Evolutionary conservation across 2,329 filamentous ascomycete species (phyloP).

Genomic region (Myriosclerotinia duriaeana): DNA sequence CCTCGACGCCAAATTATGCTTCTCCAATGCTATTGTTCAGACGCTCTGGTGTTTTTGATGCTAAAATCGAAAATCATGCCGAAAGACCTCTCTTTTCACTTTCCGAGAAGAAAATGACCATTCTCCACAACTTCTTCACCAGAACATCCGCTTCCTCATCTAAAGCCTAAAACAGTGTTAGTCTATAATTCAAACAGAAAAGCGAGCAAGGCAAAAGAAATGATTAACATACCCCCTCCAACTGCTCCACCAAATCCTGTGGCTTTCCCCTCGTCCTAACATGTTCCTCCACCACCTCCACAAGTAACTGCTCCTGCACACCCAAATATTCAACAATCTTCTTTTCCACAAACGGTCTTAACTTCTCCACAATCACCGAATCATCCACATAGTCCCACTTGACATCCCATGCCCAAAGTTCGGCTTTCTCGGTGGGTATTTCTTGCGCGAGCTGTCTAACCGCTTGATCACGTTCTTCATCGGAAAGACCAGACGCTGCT

Average conservation of each 20-base stretch:
- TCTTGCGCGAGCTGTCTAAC: conserved; percentile 80
- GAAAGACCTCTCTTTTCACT: conserved; percentile 86
- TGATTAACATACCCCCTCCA: conserved; percentile 68
- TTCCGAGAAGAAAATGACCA: conserved; percentile 97
- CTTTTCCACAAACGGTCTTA: conserved; percentile 94
- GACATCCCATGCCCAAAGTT: conserved; percentile 88
- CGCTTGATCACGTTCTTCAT: conserved; percentile 83
- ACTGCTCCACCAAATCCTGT: conserved; percentile 77
- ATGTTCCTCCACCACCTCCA: conserved; percentile 89
- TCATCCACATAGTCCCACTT: conserved; percentile 92
- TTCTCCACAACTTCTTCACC: conserved; percentile 96
- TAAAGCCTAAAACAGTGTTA: conserved; percentile 58
- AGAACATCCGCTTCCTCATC: conserved; percentile 93
- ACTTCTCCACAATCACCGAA: conserved; percentile 75
- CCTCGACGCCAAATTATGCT: background rate
- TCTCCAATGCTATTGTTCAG: background rate
- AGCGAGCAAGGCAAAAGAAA: background rate
- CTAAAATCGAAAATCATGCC: conserved; percentile 46
- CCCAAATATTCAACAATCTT: conserved; percentile 97
- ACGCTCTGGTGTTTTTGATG: background rate
- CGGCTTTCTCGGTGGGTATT: conserved; percentile 83
- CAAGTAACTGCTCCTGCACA: conserved; percentile 91
- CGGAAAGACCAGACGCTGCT: conserved; percentile 67
- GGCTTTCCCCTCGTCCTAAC: conserved; percentile 72
- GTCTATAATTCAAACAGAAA: background rate